A percentile compares a stretch with the other conserved stretches of the same genome.
These are phyloP conservation scores for Penicillium polonicum DNA, from an alignment of 2,329 filamentous ascomycete genomes.

Conservation along the genomic window DNA sequence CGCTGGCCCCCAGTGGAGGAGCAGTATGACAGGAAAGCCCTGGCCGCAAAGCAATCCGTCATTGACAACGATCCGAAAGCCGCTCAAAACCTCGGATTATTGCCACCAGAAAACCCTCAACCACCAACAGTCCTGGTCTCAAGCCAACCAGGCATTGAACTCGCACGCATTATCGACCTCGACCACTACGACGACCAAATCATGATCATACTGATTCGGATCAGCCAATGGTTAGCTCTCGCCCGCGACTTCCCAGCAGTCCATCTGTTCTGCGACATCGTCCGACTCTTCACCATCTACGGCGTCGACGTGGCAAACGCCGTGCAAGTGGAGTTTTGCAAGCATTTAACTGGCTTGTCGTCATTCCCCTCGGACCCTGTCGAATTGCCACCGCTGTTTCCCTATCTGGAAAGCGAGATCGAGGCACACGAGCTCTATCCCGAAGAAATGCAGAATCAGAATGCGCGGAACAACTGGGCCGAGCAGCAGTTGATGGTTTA, in stretches of 20 bases:
- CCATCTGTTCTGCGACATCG: background rate
- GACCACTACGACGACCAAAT: background rate
- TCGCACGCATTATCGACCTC: background rate
- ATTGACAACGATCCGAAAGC: background rate
- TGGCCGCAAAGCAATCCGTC: background rate
- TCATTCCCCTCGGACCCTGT: background rate
- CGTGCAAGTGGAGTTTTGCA: background rate
- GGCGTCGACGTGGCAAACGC: background rate
- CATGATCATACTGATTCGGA: background rate
- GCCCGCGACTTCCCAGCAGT: background rate
- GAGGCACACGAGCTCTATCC: background rate
- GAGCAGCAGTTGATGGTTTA: background rate
- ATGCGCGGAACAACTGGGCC: background rate
- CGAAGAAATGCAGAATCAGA: background rate
- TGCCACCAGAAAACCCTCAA: background rate
- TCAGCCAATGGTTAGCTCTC: background rate
- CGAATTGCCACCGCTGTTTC: background rate
- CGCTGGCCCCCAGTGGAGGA: background rate
- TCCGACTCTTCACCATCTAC: background rate
- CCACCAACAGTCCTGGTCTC: background rate
- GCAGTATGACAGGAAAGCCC: background rate
- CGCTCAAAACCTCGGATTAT: background rate
- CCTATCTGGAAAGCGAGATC: background rate
- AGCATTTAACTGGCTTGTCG: background rate
- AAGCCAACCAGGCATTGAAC: background rate